Evolutionary conservation across 345 rosid genomes (phyloP), one percentile per base, ranked within the genome.

Genomic region (Aquilaria yunnanensis): DNA sequence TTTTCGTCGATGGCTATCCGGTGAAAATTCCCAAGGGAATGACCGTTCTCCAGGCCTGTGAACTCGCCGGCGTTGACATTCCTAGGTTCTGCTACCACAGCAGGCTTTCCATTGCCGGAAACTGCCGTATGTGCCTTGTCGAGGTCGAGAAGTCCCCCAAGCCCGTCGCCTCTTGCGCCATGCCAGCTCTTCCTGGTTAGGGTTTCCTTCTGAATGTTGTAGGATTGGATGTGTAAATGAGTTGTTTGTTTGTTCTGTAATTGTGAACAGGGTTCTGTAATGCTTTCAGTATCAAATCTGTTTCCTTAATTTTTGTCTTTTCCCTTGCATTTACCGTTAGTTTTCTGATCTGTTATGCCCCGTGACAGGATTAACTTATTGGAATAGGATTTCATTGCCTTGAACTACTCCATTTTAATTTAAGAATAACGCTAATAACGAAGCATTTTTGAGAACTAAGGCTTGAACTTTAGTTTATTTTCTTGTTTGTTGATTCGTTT

Each of bases 91-190:
- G 99, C 45, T 94, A 94, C 63, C 99, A 94, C 67, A 72, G 85
- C 61, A 87, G 99, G 3, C 83, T 94, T 33, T 94, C 99, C 4
- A 94, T 94, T 48, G 99, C 99, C 30, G 99, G 99, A 0, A 94
- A 94, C 65, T 94, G 99, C 64, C 84, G 99, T 55, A 94, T 94
- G 99, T 94, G 99, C 71, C 92, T 94, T 45, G 97, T 94, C 12
- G 99, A 94, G 85, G 99, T 94, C 8, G 99, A 91, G 88, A 94
- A 94, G 58, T 91, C 97, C 9, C 99, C 99, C 8, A 94, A 94
- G 78, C 99, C 99, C 10, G 99, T 94, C 1, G 99, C 99, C 0
- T 94, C 99, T 0, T 94, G 99, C 60, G 99, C 99, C 63, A 94
- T 94, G 99, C 99, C 99, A 0, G 99, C 99, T 2, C 97, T 94